Base-by-base conservation (phyloP, 345 rosid genomes). In the Triadica sebifera region DNA sequence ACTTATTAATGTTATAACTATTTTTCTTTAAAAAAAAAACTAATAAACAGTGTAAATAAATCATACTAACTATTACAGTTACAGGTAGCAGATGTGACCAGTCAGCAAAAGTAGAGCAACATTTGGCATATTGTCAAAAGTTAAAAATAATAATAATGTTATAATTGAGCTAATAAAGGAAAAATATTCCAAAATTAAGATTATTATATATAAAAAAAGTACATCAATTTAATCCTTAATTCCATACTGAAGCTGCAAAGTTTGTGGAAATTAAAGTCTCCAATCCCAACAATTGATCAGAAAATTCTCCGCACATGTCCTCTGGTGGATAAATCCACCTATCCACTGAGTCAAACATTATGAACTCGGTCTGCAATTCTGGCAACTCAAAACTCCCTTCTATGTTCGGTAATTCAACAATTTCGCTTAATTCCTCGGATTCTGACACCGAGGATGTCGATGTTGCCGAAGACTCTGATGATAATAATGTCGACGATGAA, bases 321-420 rank as follows among this genome's bases (percentile, higher is more conserved):
- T 19, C 51, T 1, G 72, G 46, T 0, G 75, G 75, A 72, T 57
- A 77, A 12, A 38, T 76, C 80, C 80, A 77, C 43, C 68, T 51
- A 5, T 77, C 80, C 20, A 72, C 68, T 8, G 80, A 72, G 61
- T 77, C 80, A 22, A 77, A 20, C 68, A 65, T 2, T 22, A 71
- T 16, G 11, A 77, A 65, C 75, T 78, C 81, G 17, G 38, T 52
- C 34, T 1, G n/a, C 0, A 63, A 25, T 53, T 67, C 62, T 8
- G 65, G n/a, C 39, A 61, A 72, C 37, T 78, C 77, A 50, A 67
- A 73, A 43, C 74, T 59, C 65, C 77, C 81, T 15, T 78, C 81
- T 52, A 78, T 67, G 46, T 73, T 78, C 17, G 81, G 81, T 46
- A 78, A 38, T 73, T 73, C 77, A 55, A 78, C 77, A 2, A 78